Evolutionary conservation across 768 basidiomycete species (phyloP).

Genomic region (Amanita molliuscula): DNA sequence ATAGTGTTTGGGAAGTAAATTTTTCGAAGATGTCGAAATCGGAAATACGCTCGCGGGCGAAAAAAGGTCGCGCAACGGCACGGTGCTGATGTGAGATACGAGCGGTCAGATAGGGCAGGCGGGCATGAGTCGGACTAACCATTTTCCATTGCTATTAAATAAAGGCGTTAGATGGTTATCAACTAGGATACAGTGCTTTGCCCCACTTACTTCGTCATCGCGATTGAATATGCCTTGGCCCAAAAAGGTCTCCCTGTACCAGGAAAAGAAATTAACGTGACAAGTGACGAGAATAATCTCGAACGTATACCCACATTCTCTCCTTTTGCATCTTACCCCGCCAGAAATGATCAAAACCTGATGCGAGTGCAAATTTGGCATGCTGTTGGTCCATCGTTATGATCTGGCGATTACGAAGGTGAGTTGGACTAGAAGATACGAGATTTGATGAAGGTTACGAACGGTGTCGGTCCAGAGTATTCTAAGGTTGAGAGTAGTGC

Average conservation of each 20-base stretch:
- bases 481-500: slow-evolving; percentile 58
- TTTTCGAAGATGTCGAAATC: slow-evolving; percentile 63
- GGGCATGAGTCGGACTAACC: slow-evolving; percentile 24
- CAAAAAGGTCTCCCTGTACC: slow-evolving; percentile 44
- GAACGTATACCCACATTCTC: slow-evolving; percentile 37
- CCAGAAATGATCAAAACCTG: slow-evolving; percentile 61
- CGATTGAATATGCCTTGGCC: slow-evolving; percentile 73
- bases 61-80: slow-evolving; percentile 59
- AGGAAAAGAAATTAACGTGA: not conserved
- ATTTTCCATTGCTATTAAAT: slow-evolving; percentile 47
- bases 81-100: slow-evolving; percentile 38
- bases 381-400: slow-evolving; percentile 70
- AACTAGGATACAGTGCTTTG: not conserved
- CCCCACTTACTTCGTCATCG: slow-evolving; percentile 48
- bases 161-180: not conserved
- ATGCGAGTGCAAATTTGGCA: slow-evolving; percentile 51
- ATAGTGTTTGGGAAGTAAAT: slow-evolving; percentile 36
- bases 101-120: not conserved
- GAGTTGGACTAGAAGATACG: slow-evolving; percentile 5
- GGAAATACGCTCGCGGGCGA: slow-evolving; percentile 59
- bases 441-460: not conserved
- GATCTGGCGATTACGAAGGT: slow-evolving; percentile 30
- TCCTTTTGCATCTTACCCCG: slow-evolving; percentile 55
- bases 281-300: not conserved
- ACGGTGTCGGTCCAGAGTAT: slow-evolving; percentile 66